Base-by-base conservation (phyloP, 495 filamentous ascomycete species). In the Baudoinia panamericana region DNA sequence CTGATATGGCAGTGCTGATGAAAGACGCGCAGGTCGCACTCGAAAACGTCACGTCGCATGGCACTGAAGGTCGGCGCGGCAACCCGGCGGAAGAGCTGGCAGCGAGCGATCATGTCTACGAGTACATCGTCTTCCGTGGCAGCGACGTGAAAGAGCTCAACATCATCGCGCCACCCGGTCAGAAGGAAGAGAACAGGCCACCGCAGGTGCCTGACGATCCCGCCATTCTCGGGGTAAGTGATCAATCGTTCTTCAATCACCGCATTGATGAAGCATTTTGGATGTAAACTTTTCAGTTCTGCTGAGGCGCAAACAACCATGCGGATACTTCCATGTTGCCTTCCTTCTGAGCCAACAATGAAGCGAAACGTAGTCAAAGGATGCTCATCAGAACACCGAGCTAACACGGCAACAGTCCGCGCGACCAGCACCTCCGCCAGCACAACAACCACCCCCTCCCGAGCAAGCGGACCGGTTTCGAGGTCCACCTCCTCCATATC, bases 101-200 rank as follows among this genome's bases (percentile, higher is more conserved):
- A 17, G 70, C 82, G 5, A 87, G 84, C 0, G 73, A 82, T 38
- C 79, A 78, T 50, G 66, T 95, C 52, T 99, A 95, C 65, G 92
- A 96, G 57, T 96, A 99, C 68, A 95, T 99, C 54, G 88, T 99
- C 45, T 99, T 99, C 60, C 82, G 88, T 32, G 90, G 92, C 38
- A 94, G 85, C 59, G 90, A 99, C 69, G 90, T 99, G 55, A 96
- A 96, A 65, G 88, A 99, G 58, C 72, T 99, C 52, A 78, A 82
- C 41, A 82, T 99, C 52, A 86, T 92, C 45, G 78, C 90, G 50
- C 68, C 73, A 27, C 74, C 80, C 5, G 23, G 23, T 1, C 51
- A 55, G n/a, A 49, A 61, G 22, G 57, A 60, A 20, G 79, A 90
- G 57, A 75, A 75, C 48, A 67, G 79, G 53, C 73, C 76, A 30